Base-by-base conservation (phyloP, 2,329 filamentous ascomycete genomes). In the Aspergillus fumigatus region DNA sequence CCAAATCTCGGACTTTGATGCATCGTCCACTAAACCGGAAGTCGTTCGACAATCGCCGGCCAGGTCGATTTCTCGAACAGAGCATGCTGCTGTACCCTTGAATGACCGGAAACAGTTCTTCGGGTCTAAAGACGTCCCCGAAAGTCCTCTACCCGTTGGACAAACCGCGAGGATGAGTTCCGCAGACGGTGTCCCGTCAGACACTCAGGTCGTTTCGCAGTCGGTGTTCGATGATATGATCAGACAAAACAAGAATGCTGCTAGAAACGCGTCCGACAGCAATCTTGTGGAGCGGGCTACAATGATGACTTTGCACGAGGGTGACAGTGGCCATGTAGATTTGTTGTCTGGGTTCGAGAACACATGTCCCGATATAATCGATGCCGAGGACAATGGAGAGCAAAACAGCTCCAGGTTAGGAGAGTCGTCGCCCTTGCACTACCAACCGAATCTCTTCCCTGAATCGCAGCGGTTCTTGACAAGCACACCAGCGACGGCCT, bases 371-470 rank as follows among this genome's bases (percentile, higher is more conserved):
- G 61, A 60, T 43, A 50, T 52, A 29, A 61, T 59, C 17, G 61
- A 65, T 43, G 63, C 61, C 82, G 59, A 90, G 82, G 54, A 90
- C 76, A 27, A 68, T 56, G 70, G 74, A 51, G 73, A 75, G n/a
- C 68, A 69, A 54, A 67, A 62, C 54, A 70, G 64, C 35, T 69
- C 66, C 43, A 71, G 69, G 21, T 59, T 64, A 11, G 68, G 63
- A 23, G 66, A 72, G 10, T 77, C 74, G 1, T 75, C 74, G 38
- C 74, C 74, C 9, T 64, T 71, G 52, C 65, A 65, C 7, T 71
- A 66, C 48, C 70, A 74, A 29, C 71, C 73, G 21, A 68, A 76
- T 48, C 66, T 73, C 3, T 79, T 79, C 54, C 76, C 77, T 1
- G 77, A 79, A 60, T 79, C 77, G 2, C 77, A 79, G 59, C 72